phyloP scores from a whole-genome alignment of 768 basidiomycete genomes.

The Brasilioporus rufonigricans region DNA sequence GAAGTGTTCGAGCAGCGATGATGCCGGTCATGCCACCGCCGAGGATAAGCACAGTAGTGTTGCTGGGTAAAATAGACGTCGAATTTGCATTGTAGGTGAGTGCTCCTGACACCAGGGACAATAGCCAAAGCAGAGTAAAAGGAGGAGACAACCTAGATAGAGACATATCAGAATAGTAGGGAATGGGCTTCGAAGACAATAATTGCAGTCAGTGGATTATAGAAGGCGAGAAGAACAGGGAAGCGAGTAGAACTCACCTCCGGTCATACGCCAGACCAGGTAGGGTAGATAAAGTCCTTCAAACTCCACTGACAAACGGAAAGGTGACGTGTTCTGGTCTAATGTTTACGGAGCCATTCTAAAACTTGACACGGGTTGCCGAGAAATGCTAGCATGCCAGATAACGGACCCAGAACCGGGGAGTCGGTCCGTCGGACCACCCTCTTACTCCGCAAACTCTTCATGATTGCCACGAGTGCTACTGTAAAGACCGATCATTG shows the following conservation, averaged over 20 bases:
- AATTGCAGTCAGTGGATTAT: background rate
- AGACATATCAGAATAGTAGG: constrained; percentile 12
- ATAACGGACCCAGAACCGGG: too few relatives aligned
- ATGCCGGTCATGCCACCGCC: constrained; percentile 68
- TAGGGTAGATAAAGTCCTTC: too few relatives aligned
- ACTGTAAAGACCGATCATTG: too few relatives aligned
- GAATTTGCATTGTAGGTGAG: constrained; percentile 4
- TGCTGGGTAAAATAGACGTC: constrained; percentile 3
- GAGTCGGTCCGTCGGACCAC: too few relatives aligned
- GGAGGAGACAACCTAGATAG: background rate
- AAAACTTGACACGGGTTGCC: too few relatives aligned
- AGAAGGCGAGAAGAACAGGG: background rate
- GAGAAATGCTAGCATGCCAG: too few relatives aligned
- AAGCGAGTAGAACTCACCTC: background rate
- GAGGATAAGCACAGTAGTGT: constrained; percentile 50
- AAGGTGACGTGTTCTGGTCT: too few relatives aligned
- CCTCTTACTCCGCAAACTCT: too few relatives aligned
- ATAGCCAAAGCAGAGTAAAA: constrained; percentile 1
- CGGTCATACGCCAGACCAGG: too few relatives aligned
- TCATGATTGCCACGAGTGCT: too few relatives aligned
- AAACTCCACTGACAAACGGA: too few relatives aligned
- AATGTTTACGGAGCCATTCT: too few relatives aligned
- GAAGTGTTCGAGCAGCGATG: constrained; percentile 59
- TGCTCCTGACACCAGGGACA: background rate
- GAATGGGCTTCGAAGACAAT: background rate